Base-by-base conservation (phyloP, 805 yeast species). In the Scheffersomyces ergatensis region DNA sequence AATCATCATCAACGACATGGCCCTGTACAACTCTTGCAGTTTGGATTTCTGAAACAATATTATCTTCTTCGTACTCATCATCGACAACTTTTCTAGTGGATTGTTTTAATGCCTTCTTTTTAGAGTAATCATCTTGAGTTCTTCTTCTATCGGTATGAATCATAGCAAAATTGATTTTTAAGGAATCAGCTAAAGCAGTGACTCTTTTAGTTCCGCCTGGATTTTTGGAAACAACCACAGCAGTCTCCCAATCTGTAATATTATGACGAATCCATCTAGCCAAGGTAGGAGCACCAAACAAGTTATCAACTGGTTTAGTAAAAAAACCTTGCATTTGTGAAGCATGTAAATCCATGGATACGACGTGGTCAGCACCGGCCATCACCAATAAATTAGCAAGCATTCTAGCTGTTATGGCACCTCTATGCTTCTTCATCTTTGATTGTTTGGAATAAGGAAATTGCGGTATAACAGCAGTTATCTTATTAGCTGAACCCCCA, bases 351-450 rank as follows among this genome's bases (percentile, higher is more conserved):
- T 93, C 99, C 97, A 93, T 90, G 3, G 97, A 88, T 30, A 93
- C 92, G 43, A 93, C 95, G 65, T 93, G 99, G 65, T 93, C 98
- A 19, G 98, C 99, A 52, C 99, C 99, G 3, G 99, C 98, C 95
- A 93, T 95, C 43, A 89, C 82, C 48, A 93, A 72, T 57, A 93
- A 70, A 54, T 93, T 93, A 45, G 99, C 98, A 59, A 93, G 76
- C 98, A 93, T 87, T 60, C 98, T 80, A 13, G 99, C 99, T 3
- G 99, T 92, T 56, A 93, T 93, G 31, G 99, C 98, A 40, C 99
- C 99, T 66, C 99, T 77, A 61, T 93, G 98, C 64, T 89, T 93
- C 71, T 93, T 93, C 99, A 93, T 93, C 70, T 95, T 93, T 51
- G 92, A 82, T 67, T 93, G 99, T 64, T 92, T 85, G 11, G 97